Percentiles rank a stretch among this genome's conserved stretches.
phyloP scores from a whole-genome alignment of 2,329 filamentous ascomycete genomes.

The Calycina marina region DNA sequence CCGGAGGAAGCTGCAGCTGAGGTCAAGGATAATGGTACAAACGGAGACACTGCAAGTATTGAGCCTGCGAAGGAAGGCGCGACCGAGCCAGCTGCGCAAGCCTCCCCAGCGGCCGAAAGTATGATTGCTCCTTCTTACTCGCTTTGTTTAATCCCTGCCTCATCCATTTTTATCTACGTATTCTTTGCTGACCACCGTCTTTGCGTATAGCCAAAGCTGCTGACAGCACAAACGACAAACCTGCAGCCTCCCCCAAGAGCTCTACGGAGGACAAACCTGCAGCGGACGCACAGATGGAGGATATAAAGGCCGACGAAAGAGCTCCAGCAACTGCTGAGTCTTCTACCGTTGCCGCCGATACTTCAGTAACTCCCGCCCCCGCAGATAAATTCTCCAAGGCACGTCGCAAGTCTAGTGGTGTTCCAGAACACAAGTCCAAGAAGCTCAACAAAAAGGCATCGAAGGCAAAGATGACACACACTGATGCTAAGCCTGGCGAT shows the following conservation, averaged over 20 bases:
- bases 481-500: constrained; percentile 78
- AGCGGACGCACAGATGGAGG: constrained; percentile 23
- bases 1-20: constrained; percentile 7
- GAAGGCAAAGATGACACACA: constrained; percentile 52
- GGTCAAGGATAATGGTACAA: constrained; percentile 9
- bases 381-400: constrained; percentile 34
- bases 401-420: constrained; percentile 59
- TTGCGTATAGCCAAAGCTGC: constrained; percentile 11
- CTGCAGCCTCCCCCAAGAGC: constrained; percentile 9
- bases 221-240: constrained; percentile 13
- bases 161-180: constrained; percentile 1
- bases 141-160: too few relatives aligned
- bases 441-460: constrained; percentile 79
- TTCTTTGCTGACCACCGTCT: constrained; percentile 10
- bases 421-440: constrained; percentile 56
- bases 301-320: constrained; percentile 19
- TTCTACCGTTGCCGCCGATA: constrained; percentile 19
- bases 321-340: constrained; percentile 16
- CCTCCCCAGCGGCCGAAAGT: constrained; percentile 11
- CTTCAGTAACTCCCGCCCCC: constrained; percentile 26
- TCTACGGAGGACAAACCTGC: constrained; percentile 11
- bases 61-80: constrained; percentile 14
- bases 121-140: constrained; percentile 8
- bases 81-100: constrained; percentile 10
- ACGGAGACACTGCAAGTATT: constrained; percentile 10